Evolutionary conservation across 352 stramenopile species (phyloP).

Genomic region (Stramenopiles sp.): DNA sequence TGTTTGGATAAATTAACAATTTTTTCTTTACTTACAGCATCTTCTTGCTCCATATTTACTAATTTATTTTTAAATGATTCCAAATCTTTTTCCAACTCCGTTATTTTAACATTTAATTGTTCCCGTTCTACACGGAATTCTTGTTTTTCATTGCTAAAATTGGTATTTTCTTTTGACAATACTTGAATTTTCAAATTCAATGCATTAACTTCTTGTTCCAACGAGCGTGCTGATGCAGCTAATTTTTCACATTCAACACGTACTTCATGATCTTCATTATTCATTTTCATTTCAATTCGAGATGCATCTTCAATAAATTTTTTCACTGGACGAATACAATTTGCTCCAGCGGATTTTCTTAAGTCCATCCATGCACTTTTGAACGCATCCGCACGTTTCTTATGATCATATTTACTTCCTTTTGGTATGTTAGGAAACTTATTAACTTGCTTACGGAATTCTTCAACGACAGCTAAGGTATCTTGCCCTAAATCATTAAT

Average conservation of each 20-base stretch:
- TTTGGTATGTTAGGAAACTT: constrained; percentile 8
- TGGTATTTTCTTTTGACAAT: background rate
- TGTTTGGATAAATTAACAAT: background rate
- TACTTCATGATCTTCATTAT: background rate
- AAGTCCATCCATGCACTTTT: background rate
- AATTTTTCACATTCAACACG: background rate
- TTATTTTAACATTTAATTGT: background rate
- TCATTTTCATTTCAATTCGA: background rate
- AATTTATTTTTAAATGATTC: background rate
- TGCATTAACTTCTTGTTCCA: constrained; percentile 1
- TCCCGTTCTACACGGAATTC: background rate
- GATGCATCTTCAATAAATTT: constrained; percentile 3
- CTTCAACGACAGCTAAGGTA: background rate
- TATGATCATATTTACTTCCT: constrained; percentile 1
- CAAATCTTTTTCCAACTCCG: background rate
- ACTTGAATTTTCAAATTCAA: constrained; percentile 9
- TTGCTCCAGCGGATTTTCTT: background rate
- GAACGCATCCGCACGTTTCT: background rate
- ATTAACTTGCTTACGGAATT: constrained; percentile 7
- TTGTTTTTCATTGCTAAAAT: constrained; percentile 1
- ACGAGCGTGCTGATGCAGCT: background rate
- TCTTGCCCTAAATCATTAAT: background rate
- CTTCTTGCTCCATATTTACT: background rate
- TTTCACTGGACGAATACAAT: constrained; percentile 4
- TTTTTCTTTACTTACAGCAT: constrained; percentile 5